Percentiles rank a stretch among this genome's conserved stretches.
Conservation (phyloP, 257 asterid species). For the Gardenia jasminoides region DNA sequence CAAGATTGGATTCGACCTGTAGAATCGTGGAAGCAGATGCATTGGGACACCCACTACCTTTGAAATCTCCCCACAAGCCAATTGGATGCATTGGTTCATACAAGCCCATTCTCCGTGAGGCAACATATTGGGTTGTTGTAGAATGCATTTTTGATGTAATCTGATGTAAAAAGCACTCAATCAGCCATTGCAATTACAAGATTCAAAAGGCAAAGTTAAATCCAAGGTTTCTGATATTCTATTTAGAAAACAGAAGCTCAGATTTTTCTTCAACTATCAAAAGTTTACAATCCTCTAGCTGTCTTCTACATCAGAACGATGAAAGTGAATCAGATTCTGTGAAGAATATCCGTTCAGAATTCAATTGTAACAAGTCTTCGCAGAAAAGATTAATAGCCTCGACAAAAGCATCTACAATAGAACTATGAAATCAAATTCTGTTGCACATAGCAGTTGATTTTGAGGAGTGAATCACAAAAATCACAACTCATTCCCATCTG, state of each 20-base stretch:
- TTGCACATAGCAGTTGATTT: not conserved
- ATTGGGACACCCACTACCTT: slow-evolving; percentile 45
- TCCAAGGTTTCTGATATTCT: not conserved
- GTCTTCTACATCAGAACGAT: not conserved
- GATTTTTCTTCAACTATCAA: not conserved
- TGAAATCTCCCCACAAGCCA: slow-evolving; percentile 77
- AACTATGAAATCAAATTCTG: not conserved
- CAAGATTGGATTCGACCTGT: slow-evolving; percentile 50
- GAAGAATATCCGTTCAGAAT: not conserved
- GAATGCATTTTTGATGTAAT: slow-evolving; percentile 54
- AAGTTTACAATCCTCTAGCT: not conserved
- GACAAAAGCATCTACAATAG: not conserved
- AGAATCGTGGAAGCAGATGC: slow-evolving; percentile 49
- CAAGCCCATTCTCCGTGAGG: slow-evolving; percentile 74
- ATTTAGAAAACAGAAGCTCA: not conserved
- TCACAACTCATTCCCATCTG: not conserved
- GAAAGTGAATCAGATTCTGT: not conserved
- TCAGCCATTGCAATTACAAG: slow-evolving; percentile 6
- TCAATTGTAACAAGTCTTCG: not conserved
- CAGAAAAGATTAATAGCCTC: not conserved
- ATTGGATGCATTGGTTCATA: slow-evolving; percentile 69
- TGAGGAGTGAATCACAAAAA: not conserved
- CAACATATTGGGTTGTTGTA: slow-evolving; percentile 63
- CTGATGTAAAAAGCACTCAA: slow-evolving; percentile 24
- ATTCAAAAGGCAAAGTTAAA: not conserved